phyloP scores from a whole-genome alignment of 176 grass and related monocot species.

The Carex pumila region DNA sequence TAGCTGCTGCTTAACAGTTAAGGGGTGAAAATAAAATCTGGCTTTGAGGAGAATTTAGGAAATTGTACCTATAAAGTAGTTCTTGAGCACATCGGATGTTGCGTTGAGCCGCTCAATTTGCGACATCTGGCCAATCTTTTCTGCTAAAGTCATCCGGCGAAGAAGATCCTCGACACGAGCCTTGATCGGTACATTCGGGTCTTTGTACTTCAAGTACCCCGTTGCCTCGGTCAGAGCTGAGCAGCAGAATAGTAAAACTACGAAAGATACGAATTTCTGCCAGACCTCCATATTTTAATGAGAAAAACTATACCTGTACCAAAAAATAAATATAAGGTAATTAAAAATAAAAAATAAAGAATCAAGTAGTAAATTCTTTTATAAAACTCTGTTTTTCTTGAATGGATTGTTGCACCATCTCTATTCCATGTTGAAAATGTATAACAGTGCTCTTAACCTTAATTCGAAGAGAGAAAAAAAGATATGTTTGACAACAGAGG shows the following conservation, averaged over 20 bases:
- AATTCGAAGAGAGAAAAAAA: background rate
- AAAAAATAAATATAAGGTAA: background rate
- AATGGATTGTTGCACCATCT: background rate
- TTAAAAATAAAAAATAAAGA: background rate
- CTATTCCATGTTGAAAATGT: background rate
- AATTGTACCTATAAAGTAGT: constrained; percentile 56
- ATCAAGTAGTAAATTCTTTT: background rate
- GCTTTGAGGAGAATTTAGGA: background rate
- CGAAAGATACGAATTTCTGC: background rate
- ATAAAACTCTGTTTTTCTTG: background rate
- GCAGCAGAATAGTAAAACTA: constrained; percentile 9
- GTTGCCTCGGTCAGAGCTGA: background rate
- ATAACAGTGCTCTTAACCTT: background rate
- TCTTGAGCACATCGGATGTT: constrained; percentile 37
- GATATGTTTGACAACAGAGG: background rate
- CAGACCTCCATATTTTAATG: constrained; percentile 25
- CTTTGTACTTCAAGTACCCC: constrained; percentile 56
- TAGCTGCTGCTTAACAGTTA: background rate
- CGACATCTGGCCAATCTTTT: constrained; percentile 91
- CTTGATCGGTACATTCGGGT: constrained; percentile 42
- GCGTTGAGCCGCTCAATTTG: constrained; percentile 71
- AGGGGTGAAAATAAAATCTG: background rate
- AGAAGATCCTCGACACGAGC: constrained; percentile 56
- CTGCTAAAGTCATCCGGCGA: constrained; percentile 63
- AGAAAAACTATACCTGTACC: background rate